Evolutionary conservation across 1,139 yeast species (phyloP).

Genomic region (Blastobotrys illinoisensis): DNA sequence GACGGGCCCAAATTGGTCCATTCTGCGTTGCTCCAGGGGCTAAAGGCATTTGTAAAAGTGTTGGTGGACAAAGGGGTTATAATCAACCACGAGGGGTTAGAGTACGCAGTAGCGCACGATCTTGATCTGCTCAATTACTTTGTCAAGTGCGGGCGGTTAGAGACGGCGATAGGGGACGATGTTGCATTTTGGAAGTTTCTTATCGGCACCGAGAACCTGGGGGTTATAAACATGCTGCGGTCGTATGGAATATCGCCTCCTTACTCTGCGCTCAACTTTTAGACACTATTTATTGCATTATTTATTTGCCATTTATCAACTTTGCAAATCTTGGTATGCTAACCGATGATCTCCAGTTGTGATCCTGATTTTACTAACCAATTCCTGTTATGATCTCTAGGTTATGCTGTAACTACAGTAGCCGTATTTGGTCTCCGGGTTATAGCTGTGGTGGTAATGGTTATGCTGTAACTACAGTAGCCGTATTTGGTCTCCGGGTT

Average conservation of each 20-base stretch:
- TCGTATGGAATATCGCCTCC: not conserved
- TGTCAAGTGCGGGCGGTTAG: not conserved
- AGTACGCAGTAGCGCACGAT: slow-evolving; percentile 1
- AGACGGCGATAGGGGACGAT: not conserved
- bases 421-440: too few relatives aligned
- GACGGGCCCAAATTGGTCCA: slow-evolving; percentile 2
- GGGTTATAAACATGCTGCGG: not conserved
- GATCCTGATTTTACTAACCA: too few relatives aligned
- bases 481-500: too few relatives aligned
- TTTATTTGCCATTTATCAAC: not conserved
- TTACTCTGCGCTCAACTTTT: not conserved
- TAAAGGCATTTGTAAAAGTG: slow-evolving; percentile 3
- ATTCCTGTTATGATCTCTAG: too few relatives aligned
- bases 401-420: too few relatives aligned
- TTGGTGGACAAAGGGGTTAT: slow-evolving; percentile 6
- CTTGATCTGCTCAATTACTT: not conserved
- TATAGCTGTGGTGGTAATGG: too few relatives aligned
- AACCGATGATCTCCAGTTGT: too few relatives aligned
- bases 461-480: too few relatives aligned
- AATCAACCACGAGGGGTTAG: slow-evolving; percentile 5
- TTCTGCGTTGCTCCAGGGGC: slow-evolving; percentile 3
- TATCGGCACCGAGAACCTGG: not conserved
- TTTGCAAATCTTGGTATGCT: too few relatives aligned
- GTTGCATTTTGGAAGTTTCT: not conserved
- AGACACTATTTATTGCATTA: not conserved